phyloP scores from a whole-genome alignment of 768 basidiomycete genomes.

The Trametes elegans region DNA sequence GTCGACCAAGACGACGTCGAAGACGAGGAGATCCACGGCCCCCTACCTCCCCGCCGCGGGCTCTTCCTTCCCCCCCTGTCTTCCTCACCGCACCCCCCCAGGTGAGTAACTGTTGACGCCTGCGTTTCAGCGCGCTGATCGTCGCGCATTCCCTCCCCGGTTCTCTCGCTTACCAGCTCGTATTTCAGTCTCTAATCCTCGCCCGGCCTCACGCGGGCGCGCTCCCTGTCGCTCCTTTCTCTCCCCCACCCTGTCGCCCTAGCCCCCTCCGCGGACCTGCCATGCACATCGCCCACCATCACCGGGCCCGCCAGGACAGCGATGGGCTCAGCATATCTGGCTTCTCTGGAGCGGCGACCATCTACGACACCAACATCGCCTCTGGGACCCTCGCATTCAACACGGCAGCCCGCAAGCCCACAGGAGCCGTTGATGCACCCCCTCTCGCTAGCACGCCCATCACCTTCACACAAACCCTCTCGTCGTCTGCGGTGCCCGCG shows the following conservation, averaged over 20 bases:
- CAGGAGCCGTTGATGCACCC: neutral
- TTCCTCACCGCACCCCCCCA: neutral
- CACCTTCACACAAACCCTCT: too few relatives aligned
- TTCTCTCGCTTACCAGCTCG: constrained; percentile 2
- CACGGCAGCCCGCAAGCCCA: neutral
- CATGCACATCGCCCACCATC: constrained; percentile 17
- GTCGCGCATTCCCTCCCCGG: constrained; percentile 9
- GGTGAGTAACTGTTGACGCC: constrained; percentile 3
- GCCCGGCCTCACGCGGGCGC: constrained; percentile 13
- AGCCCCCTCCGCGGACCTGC: neutral
- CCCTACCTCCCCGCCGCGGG: constrained; percentile 7
- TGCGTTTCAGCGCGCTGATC: neutral
- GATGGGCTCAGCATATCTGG: neutral
- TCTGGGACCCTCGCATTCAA: constrained; percentile 3
- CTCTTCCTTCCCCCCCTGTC: neutral
- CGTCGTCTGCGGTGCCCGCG: neutral
- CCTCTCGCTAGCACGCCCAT: neutral
- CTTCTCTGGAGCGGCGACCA: neutral
- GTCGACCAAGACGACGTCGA: constrained; percentile 21
- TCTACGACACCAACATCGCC: neutral
- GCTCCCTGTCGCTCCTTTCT: constrained; percentile 21
- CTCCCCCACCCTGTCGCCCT: constrained; percentile 12
- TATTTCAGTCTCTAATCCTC: constrained; percentile 15
- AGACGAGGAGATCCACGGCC: constrained; percentile 8
- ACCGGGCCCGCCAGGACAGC: constrained; percentile 4